Base-by-base conservation (phyloP, 2,329 filamentous ascomycete genomes). In the Rutstroemia sp. region DNA sequence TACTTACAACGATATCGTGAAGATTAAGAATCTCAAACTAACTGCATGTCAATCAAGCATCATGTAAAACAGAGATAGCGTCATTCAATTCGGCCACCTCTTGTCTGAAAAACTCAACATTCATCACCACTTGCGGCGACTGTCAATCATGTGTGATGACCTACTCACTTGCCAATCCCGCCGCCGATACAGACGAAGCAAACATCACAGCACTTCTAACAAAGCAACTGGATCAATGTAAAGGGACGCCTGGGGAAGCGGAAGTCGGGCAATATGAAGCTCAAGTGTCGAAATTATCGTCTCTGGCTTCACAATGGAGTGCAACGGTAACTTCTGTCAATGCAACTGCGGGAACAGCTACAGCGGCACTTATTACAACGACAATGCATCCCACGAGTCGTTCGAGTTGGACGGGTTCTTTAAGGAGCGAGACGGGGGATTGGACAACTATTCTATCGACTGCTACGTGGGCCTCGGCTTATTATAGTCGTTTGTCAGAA, bases 141-240 rank as follows among this genome's bases (percentile, higher is more conserved):
- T 67, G 64, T 38, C 64, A 66, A 55, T 42, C 53, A 56, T 66
- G 65, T 39, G 58, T 67, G 19, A 19, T 52, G 14, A 56, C 23
- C 12, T 64, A 66, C 37, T 54, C 59, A 9, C 51, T 64, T 12
- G 53, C 61, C 41, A 62, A 60, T 34, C 57, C 56, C 16, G 58
- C 49, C 4, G 49, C 58, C 10, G 19, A 46, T 16, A 56, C 53
- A 5, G 41, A 56, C n/a, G 23, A 46, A 2, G 10, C 30, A 12
- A 19, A 56, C 4, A 49, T 61, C 5, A 25, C 18, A 19, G 54
- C 44, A 16, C 12, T 59, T 39, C 44, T 58, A 44, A 18, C 30
- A 27, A 37, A 41, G 27, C 39, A 63, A 57, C 42, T 66, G 16
- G 57, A 62, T 46, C 47, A 58, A 39, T 66, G 65, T 54, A 54